Conservation (phyloP, 345 rosid genomes). For the Arabidopsis thaliana region TAIR10.1 NC_003071.7:17230501-17231000, state of each 20-base stretch:
- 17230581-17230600: neutral
- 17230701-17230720: constrained; percentile 43
- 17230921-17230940: neutral
- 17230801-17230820: constrained; percentile 28
- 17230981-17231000: constrained; percentile 16
- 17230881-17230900: constrained; percentile 45
- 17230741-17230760: constrained; percentile 37
- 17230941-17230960: neutral
- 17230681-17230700: constrained; percentile 41
- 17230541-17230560: constrained; percentile 24
- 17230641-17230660: constrained; percentile 39
- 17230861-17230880: constrained; percentile 35
- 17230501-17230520: constrained; percentile 4
- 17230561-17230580: neutral
- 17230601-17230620: constrained; percentile 16
- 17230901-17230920: constrained; percentile 26
- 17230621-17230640: constrained; percentile 10
- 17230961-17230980: constrained; percentile 26
- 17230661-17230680: constrained; percentile 42
- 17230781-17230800: constrained; percentile 35
- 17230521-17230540: constrained; percentile 1
- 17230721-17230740: constrained; percentile 36
- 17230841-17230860: neutral
- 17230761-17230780: constrained; percentile 41
- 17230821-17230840: constrained; percentile 20